A percentile compares a stretch with the other conserved stretches of the same genome.
Evolutionary conservation across 805 yeast genomes (phyloP).

Genomic region (Lachancea lanzarotensis): DNA sequence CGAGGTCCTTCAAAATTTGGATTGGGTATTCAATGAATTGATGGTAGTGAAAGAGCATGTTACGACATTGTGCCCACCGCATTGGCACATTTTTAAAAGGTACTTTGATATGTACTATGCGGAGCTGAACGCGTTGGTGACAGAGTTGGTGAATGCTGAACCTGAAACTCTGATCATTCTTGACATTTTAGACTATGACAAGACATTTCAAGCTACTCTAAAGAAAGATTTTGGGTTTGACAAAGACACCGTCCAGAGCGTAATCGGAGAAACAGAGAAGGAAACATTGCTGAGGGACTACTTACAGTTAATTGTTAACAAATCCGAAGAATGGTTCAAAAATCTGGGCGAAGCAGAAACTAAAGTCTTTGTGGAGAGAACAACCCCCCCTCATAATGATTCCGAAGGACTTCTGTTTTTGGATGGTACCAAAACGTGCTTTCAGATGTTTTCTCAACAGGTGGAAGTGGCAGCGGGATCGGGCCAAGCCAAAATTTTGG

Average conservation of each 20-base stretch:
- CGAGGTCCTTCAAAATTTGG: constrained; percentile 60
- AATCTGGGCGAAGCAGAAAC: constrained; percentile 64
- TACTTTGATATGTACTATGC: constrained; percentile 62
- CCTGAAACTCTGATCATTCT: constrained; percentile 76
- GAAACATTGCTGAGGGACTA: constrained; percentile 72
- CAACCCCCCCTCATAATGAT: constrained; percentile 67
- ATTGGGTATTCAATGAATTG: constrained; percentile 81
- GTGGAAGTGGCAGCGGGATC: constrained; percentile 82
- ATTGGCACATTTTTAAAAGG: constrained; percentile 66
- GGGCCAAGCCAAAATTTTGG: constrained; percentile 70
- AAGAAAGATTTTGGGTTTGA: constrained; percentile 43
- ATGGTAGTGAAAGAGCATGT: constrained; percentile 56
- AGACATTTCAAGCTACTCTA: constrained; percentile 53
- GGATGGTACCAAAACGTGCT: constrained; percentile 72
- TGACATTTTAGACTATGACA: constrained; percentile 69
- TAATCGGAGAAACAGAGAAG: constrained; percentile 67
- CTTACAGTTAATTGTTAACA: constrained; percentile 57
- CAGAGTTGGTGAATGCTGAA: constrained; percentile 56
- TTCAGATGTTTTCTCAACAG: constrained; percentile 82
- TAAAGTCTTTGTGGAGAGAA: constrained; percentile 54
- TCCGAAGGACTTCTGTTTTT: constrained; percentile 58
- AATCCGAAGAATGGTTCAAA: constrained; percentile 80
- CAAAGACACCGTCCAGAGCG: constrained; percentile 43
- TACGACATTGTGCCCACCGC: constrained; percentile 53
- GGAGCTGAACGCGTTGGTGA: constrained; percentile 57